Percentiles rank a stretch among this genome's conserved stretches.
phyloP scores from a whole-genome alignment of 2,329 filamentous ascomycete species.

The Aspergillus phoenicis region DNA sequence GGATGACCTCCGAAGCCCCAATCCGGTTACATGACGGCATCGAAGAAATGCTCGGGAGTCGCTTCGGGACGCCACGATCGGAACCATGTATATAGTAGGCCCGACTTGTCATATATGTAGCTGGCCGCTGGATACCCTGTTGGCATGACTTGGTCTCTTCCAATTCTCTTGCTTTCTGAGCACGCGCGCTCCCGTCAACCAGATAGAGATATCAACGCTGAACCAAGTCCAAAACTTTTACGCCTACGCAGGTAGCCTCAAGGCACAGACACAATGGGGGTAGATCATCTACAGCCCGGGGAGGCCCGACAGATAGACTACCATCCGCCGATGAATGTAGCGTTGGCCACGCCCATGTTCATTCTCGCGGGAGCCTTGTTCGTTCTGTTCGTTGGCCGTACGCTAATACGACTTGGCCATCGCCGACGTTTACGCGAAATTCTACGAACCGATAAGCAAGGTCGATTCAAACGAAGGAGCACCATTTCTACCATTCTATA shows the following conservation, averaged over 20 bases:
- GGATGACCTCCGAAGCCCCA: neutral
- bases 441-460: slow-evolving; percentile 26
- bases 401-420: slow-evolving; percentile 27
- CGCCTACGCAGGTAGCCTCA: neutral
- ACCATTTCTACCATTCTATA: slow-evolving; percentile 33
- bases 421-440: slow-evolving; percentile 27
- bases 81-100: neutral
- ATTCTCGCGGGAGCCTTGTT: slow-evolving; percentile 28
- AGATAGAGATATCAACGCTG: neutral
- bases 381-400: slow-evolving; percentile 29
- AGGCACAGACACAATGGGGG: slow-evolving; percentile 32
- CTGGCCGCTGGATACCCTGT: neutral
- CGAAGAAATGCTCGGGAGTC: neutral
- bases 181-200: neutral
- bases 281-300: slow-evolving; percentile 32
- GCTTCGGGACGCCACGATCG: slow-evolving; percentile 8
- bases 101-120: slow-evolving; percentile 7
- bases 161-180: no score
- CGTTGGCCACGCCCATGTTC: slow-evolving; percentile 35
- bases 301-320: slow-evolving; percentile 23
- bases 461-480: slow-evolving; percentile 20
- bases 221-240: neutral
- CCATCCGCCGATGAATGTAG: slow-evolving; percentile 36
- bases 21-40: slow-evolving; percentile 24
- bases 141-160: neutral